Base-by-base conservation (phyloP, 192 early-diverging fungal genomes). In the Backusella tarrabulga region DNA sequence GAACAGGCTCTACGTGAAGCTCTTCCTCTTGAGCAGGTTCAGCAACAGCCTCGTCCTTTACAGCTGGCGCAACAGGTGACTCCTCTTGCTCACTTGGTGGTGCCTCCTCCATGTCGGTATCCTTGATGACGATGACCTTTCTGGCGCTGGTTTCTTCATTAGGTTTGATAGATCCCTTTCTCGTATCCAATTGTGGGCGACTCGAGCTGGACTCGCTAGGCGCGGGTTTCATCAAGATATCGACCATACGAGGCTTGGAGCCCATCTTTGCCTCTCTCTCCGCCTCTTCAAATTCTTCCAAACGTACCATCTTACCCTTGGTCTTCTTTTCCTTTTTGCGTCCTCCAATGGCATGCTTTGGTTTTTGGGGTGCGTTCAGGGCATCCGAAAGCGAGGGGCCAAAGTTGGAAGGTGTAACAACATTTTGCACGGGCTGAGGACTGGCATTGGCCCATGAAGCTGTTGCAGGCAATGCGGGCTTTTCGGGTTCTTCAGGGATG, bases 391-490 rank as follows among this genome's bases (percentile, higher is more conserved):
- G 38, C 36, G 83, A 80, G 4, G 83, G 83, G n/a, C 83, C 83
- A 69, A 84, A 84, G 44, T 72, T 66, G 7, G 75, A 79, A 21
- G 83, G 83, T 17, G 83, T 84, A 9, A 80, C 38, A 2, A 74
- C 63, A 77, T 38, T 77, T n/a, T 77, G 17, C 17, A 40, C 41
- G 6, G 60, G n/a, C 2, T 44, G n/a, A 14, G 54, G 69, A 50
- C 35, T 36, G n/a, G 69, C 44, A n/a, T 80, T 86, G 29, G 89
- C 89, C 89, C 89, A 90, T 12, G 89, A 90, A n/a, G 89, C 89
- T 34, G 89, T 87, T 17, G 85, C 79, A 35, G 89, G 89, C 6
- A 90, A 76, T 12, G 86, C 86, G 9, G 89, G 85, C 29, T 75
- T 77, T 40, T 78, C 80, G 46, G 63, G 72, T 26, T 79, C 73